Evolutionary conservation across 2,329 filamentous ascomycete species (phyloP), one percentile per base, ranked within the genome.

Genomic region (Karstenula rhodostoma): DNA sequence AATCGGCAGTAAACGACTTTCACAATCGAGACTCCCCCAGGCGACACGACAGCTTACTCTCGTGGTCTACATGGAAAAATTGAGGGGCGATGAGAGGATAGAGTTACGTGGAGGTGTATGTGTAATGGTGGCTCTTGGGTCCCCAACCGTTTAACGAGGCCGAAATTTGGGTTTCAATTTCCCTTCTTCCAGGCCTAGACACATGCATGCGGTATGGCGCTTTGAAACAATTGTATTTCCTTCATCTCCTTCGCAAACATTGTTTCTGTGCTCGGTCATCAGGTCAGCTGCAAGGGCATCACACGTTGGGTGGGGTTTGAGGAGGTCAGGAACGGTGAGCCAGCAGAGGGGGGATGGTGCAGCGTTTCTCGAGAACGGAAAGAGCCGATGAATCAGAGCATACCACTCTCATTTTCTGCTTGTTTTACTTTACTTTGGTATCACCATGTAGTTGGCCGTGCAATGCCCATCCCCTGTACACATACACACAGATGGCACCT

Each of bases 121-220:
- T 51, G 22, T 29, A 33, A 54, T 27, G 17, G 46, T 49, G 33
- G 51, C 33, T 44, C 55, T 29, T 5, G 4, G 15, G 50, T 53
- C 23, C 23, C 23, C 15, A 19, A 23, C 32, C 42, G 13, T 53
- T 53, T 23, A 13, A 53, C 22, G 50, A 43, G 50, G 35, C 50
- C 33, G 48, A 51, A 66, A 60, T 44, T 55, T 58, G 59, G 58
- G 60, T 60, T 56, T 40, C 23, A 53, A 53, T 62, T 57, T 57
- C 42, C 58, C 13, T 60, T 60, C 59, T 58, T 29, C 60, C 47
- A 53, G 61, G 61, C 57, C 65, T 72, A 72, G 70, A 71, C 63
- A 62, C 59, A 63, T 71, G 68, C 67, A 71, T 73, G 67, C 58
- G 61, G 66, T 37, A 61, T 58, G 68, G 70, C 67, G 70, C 67